Base-by-base conservation (phyloP, 306 rosid genomes). In the Quercus berberidifolia region DNA sequence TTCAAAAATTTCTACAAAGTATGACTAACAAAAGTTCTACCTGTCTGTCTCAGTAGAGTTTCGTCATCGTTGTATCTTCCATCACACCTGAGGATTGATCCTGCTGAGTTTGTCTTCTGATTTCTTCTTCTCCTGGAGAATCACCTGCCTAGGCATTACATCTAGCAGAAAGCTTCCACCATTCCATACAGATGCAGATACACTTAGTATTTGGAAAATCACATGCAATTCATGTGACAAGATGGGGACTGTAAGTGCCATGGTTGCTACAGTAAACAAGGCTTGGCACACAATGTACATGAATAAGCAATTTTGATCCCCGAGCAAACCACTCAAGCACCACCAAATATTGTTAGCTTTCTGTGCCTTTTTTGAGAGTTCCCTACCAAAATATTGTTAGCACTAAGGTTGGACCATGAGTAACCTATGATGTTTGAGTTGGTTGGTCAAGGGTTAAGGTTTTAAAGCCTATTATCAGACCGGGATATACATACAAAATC, bases 111-210 rank as follows among this genome's bases (percentile, higher is more conserved):
- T 87, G 82, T 58, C 56, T 82, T 89, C 87, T 14, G 89, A 68
- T 74, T 89, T 95, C 94, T 90, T 93, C 67, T 90, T 89, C 90
- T 93, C 97, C 86, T 90, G 90, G 60, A 86, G 93, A 82, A 95
- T 89, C 71, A 88, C 99, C 74, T 95, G 97, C 89, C 90, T 85
- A 7, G 99, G 99, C 99, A 95, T 91, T 31, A 95, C 98, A 4
- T 95, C 99, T 21, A 95, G 86, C 80, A 95, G 83, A 80, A 93
- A 95, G 86, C 96, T 90, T 52, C 97, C 99, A 6, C 99, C 98
- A 85, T 95, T 90, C 99, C 99, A 95, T 1, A 89, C 83, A 5
- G 98, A 52, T 3, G 99, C 97, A 30, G 97, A 89, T 71, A 95
- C 90, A 87, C 93, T 95, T 38, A 91, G 97, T 62, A 93, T 5